Percentiles rank a stretch among this genome's conserved stretches.
These are phyloP conservation scores for Extremus antarcticus DNA, from an alignment of 495 filamentous ascomycete genomes.

Conservation along the genomic window DNA sequence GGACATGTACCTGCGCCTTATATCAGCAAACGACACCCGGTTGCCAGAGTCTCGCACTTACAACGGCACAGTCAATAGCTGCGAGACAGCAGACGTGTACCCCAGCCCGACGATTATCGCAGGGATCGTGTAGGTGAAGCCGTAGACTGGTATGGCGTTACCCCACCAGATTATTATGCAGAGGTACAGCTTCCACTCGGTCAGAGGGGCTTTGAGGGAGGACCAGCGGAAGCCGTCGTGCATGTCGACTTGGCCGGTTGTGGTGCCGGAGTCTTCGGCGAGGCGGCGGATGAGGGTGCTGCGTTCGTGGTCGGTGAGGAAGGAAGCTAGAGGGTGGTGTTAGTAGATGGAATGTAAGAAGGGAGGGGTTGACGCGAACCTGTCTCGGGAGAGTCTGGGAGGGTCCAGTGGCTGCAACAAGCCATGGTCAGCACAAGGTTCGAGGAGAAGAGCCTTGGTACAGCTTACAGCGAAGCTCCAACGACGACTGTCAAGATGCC, in stretches of 20 bases:
- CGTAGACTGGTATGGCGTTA: slow-evolving; percentile 50
- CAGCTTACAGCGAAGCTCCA: slow-evolving; percentile 41
- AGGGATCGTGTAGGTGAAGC: slow-evolving; percentile 64
- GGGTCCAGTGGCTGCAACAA: too few relatives aligned
- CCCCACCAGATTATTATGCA: slow-evolving; percentile 53
- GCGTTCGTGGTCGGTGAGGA: slow-evolving; percentile 33
- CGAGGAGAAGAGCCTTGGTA: too few relatives aligned
- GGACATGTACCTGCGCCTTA: neutral
- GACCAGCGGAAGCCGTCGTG: neutral
- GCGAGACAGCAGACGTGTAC: slow-evolving; percentile 52
- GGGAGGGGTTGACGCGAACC: too few relatives aligned
- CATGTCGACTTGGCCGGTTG: neutral
- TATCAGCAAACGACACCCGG: slow-evolving; percentile 46
- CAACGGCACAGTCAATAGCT: slow-evolving; percentile 61
- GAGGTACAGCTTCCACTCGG: slow-evolving; percentile 59
- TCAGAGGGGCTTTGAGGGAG: slow-evolving; percentile 30
- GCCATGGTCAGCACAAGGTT: too few relatives aligned
- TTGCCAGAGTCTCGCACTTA: slow-evolving; percentile 51
- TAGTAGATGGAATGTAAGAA: too few relatives aligned
- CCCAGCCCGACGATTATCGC: slow-evolving; percentile 33
- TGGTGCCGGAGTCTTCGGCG: slow-evolving; percentile 36
- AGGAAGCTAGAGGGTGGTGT: too few relatives aligned
- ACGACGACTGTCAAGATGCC: slow-evolving; percentile 50
- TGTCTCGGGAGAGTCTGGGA: slow-evolving; percentile 61
- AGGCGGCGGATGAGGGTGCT: slow-evolving; percentile 34